Conservation (phyloP, 1,139 yeast species). For the Pichia sp. region DNA sequence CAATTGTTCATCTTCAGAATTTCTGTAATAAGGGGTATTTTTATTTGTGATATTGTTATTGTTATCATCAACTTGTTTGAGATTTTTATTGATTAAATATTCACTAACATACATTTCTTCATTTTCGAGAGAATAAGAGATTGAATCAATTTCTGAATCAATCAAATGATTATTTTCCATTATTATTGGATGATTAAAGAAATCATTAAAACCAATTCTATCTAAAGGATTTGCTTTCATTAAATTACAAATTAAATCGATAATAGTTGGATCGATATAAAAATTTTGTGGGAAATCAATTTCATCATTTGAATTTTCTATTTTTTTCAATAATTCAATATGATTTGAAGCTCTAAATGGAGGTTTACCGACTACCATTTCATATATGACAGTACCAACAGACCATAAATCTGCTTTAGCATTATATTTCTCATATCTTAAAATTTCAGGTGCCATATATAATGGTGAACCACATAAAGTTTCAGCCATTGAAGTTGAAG, state of each 20-base stretch:
- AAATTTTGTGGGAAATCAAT: slow-evolving; percentile 66
- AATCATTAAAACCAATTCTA: slow-evolving; percentile 80
- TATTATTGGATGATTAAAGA: slow-evolving; percentile 61
- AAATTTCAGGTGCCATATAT: slow-evolving; percentile 97
- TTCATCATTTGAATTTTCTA: slow-evolving; percentile 71
- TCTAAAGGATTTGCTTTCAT: slow-evolving; percentile 81
- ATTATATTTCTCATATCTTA: slow-evolving; percentile 88
- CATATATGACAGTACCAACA: slow-evolving; percentile 91
- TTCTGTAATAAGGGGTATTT: slow-evolving; percentile 5
- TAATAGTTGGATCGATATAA: slow-evolving; percentile 55
- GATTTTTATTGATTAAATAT: slow-evolving; percentile 34
- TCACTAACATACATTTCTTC: slow-evolving; percentile 80
- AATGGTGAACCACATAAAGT: slow-evolving; percentile 95
- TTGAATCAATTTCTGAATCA: slow-evolving; percentile 44
- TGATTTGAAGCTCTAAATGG: slow-evolving; percentile 93
- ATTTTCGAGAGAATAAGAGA: slow-evolving; percentile 65
- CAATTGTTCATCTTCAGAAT: not conserved
- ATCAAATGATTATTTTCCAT: slow-evolving; percentile 31
- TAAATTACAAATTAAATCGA: slow-evolving; percentile 62
- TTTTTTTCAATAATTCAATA: slow-evolving; percentile 76
- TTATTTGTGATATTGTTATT: slow-evolving; percentile 1
- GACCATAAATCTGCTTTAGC: slow-evolving; percentile 98
- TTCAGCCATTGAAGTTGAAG: slow-evolving; percentile 90
- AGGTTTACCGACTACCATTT: slow-evolving; percentile 91
- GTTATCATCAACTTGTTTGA: not conserved